Conservation (phyloP, 345 rosid genomes). For the Brassica nigra region DNA sequence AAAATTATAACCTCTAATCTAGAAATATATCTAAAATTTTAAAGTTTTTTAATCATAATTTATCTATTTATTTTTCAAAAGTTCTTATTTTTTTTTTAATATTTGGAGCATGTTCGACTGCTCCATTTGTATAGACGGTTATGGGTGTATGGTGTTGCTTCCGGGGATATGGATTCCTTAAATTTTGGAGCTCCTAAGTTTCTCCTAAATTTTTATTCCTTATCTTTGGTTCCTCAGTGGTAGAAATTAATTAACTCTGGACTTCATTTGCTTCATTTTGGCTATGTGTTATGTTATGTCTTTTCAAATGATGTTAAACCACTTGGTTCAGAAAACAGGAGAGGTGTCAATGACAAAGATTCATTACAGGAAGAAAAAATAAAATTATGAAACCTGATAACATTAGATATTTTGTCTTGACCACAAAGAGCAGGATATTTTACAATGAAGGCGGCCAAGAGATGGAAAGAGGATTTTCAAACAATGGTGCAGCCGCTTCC, state of each 20-base stretch:
- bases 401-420: not conserved
- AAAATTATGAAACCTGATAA: not conserved
- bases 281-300: slow-evolving; percentile 16
- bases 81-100: no score
- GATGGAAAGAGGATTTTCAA: slow-evolving; percentile 3
- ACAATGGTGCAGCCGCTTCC: slow-evolving; percentile 41
- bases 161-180: no score
- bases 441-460: slow-evolving; percentile 24
- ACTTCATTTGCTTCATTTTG: not conserved
- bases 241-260: not conserved
- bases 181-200: not conserved
- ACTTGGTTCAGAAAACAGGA: not conserved
- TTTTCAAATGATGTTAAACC: slow-evolving; percentile 24
- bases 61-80: no score
- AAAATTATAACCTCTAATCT: no score
- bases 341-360: slow-evolving; percentile 13
- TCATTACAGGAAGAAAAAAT: not conserved
- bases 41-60: no score
- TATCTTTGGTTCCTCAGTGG: not conserved
- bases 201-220: no score
- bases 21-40: no score
- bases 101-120: no score
- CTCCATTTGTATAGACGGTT: no score
- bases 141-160: no score
- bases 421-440: not conserved